Percentiles rank a stretch among this genome's conserved stretches.
phyloP scores from a whole-genome alignment of 2,329 filamentous ascomycete genomes.

The Pseudogymnoascus sp. region DNA sequence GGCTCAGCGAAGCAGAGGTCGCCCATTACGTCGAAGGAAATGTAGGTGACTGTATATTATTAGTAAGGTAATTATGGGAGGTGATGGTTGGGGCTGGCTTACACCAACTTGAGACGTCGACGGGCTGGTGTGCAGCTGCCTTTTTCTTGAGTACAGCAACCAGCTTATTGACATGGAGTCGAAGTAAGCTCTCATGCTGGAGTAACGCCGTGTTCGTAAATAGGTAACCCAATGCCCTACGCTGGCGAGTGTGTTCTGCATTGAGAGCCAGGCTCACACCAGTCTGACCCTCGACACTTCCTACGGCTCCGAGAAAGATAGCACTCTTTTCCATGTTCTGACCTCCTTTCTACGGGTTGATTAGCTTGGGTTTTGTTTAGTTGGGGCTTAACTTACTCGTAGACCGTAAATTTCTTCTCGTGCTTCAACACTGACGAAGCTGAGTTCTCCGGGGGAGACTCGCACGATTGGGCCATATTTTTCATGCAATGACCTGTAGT shows the following conservation, averaged over 20 bases:
- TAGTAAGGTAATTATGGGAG: not conserved
- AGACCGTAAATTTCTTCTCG: conserved; percentile 27
- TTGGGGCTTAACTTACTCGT: not conserved
- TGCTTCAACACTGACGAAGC: conserved; percentile 31
- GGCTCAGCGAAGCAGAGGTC: conserved; percentile 12
- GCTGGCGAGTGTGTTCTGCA: not conserved
- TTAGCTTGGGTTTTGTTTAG: not conserved
- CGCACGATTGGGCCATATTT: conserved; percentile 32
- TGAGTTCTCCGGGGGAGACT: conserved; percentile 32
- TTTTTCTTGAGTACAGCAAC: not conserved
- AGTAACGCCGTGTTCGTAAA: not conserved
- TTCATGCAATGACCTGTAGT: conserved; percentile 21
- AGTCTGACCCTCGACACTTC: conserved; percentile 2
- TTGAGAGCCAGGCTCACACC: not conserved
- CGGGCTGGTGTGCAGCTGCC: not conserved
- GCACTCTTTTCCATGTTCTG: not conserved
- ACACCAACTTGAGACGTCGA: conserved; percentile 4
- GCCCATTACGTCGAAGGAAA: conserved; percentile 13
- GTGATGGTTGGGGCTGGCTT: not conserved
- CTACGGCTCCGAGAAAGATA: not conserved
- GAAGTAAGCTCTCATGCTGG: not conserved
- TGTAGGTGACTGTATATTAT: not conserved
- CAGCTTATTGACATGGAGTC: not conserved
- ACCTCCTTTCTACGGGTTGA: not conserved
- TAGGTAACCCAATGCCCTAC: not conserved